Base-by-base conservation (phyloP, 306 rosid genomes). In the Herpetospermum pedunculosum region DNA sequence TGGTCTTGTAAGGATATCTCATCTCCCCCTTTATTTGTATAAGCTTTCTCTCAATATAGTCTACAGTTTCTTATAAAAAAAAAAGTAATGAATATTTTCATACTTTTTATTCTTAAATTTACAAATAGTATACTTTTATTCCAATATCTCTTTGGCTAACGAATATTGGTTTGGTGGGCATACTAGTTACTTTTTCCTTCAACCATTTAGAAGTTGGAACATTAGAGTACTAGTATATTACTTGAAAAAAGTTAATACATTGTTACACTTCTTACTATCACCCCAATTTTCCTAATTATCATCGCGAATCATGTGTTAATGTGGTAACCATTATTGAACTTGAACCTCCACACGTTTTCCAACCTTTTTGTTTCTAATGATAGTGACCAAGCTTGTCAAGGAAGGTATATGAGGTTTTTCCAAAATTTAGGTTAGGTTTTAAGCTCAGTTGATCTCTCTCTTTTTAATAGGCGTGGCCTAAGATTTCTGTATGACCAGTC, bases 401-500 rank as follows among this genome's bases (percentile, higher is more conserved):
- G 25, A 12, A 35, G 64, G 16, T 34, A 37, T 15, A 14, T 6
- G 21, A 44, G 2, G 40, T 44, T 80, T 72, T 73, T 77, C 28
- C 12, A 28, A 43, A 40, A 68, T 14, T 44, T 46, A 23, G 23
- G 38, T 13, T 69, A 43, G 58, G 74, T 29, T 70, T 70, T 47
- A 16, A 8, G 14, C 18, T 44, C 38, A 26, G 37, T 44, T 70
- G 25, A 47, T 47, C 16, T 12, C 13, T 79, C 59, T 54, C 54
- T 72, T 65, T 65, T 60, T 57, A 54, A 73, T 73, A 16, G 76
- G 47, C 5, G 16, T 73, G 32, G 23, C 14, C 4, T 1, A 30
- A 25, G 49, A 44, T 38, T 59, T 64, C 11, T 57, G 16, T 41
- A 9, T 77, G 70, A 55, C 76, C 52, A 78, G 55, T 73, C 81